These are phyloP conservation scores for Extremus antarcticus DNA, from an alignment of 495 filamentous ascomycete genomes.

Conservation along the genomic window DNA sequence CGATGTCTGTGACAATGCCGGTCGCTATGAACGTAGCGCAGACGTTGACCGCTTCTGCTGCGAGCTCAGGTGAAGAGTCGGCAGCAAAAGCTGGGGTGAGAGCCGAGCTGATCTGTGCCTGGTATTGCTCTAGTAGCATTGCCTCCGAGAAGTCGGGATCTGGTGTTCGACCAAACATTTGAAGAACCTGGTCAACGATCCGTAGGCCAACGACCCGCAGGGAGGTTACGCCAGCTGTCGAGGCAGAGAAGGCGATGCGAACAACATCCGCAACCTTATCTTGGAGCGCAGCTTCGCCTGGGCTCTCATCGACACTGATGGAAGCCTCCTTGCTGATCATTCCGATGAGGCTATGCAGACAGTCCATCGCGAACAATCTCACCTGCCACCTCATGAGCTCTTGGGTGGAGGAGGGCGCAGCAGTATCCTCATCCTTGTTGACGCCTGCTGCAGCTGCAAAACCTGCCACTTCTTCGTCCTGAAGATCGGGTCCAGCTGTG, in stretches of 20 bases:
- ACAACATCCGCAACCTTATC: slow-evolving; percentile 85
- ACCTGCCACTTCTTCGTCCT: slow-evolving; percentile 93
- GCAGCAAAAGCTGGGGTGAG: slow-evolving; percentile 91
- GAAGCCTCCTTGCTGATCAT: slow-evolving; percentile 64
- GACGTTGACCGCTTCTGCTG: slow-evolving; percentile 93
- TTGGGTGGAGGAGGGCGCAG: slow-evolving; percentile 55
- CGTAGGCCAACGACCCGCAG: slow-evolving; percentile 79
- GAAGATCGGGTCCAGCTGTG: slow-evolving; percentile 56
- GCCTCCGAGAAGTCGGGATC: slow-evolving; percentile 96
- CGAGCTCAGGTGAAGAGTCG: slow-evolving; percentile 91
- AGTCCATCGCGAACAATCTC: slow-evolving; percentile 85
- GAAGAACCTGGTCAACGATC: slow-evolving; percentile 86
- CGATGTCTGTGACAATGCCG: slow-evolving; percentile 92
- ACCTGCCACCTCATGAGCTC: slow-evolving; percentile 94
- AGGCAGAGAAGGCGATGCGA: slow-evolving; percentile 93
- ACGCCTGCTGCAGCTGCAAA: slow-evolving; percentile 65
- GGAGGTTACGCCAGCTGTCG: slow-evolving; percentile 83
- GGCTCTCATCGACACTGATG: slow-evolving; percentile 51
- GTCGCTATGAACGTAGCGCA: slow-evolving; percentile 94
- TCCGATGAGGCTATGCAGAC: slow-evolving; percentile 71
- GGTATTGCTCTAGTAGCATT: slow-evolving; percentile 91
- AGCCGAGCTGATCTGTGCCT: slow-evolving; percentile 94
- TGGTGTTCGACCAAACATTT: slow-evolving; percentile 89
- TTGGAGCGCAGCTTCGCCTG: slow-evolving; percentile 65
- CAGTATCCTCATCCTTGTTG: slow-evolving; percentile 51